A percentile compares a stretch with the other conserved stretches of the same genome.
phyloP scores from a whole-genome alignment of 2,329 filamentous ascomycete species.

The Sporothrix inflata region DNA sequence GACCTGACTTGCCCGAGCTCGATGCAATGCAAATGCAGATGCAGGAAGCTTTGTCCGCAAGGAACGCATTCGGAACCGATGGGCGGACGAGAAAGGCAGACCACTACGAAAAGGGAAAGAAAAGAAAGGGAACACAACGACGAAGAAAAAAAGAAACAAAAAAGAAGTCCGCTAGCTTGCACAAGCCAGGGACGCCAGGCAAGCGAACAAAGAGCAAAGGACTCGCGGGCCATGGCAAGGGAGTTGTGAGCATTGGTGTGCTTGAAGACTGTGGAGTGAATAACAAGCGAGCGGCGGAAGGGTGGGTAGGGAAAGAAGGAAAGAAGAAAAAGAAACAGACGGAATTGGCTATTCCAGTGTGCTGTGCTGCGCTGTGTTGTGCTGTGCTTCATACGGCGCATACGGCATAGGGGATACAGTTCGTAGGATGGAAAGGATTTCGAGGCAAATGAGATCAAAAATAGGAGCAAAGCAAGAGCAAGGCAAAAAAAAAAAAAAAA shows the following conservation, averaged over 20 bases:
- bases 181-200: not conserved
- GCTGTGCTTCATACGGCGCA: no score
- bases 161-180: not conserved
- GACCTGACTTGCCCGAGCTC: no score
- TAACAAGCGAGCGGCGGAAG: no score
- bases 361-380: no score
- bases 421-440: not conserved
- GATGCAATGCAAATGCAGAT: not conserved
- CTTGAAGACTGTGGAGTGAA: no score
- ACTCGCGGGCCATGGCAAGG: not conserved
- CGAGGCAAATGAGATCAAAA: constrained; percentile 2
- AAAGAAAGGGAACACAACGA: not conserved
- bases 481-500: not conserved
- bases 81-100: not conserved
- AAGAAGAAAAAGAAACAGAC: not conserved
- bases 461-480: not conserved
- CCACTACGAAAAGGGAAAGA: not conserved
- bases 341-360: not conserved
- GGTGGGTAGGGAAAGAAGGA: no score
- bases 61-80: constrained; percentile 4
- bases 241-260: not conserved
- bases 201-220: not conserved
- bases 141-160: not conserved
- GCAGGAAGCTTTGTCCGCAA: not conserved
- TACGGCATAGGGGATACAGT: no score